A percentile compares a stretch with the other conserved stretches of the same genome.
These are phyloP conservation scores for Drechslera avenae DNA, from an alignment of 2,329 filamentous ascomycete genomes.

Conservation along the genomic window DNA sequence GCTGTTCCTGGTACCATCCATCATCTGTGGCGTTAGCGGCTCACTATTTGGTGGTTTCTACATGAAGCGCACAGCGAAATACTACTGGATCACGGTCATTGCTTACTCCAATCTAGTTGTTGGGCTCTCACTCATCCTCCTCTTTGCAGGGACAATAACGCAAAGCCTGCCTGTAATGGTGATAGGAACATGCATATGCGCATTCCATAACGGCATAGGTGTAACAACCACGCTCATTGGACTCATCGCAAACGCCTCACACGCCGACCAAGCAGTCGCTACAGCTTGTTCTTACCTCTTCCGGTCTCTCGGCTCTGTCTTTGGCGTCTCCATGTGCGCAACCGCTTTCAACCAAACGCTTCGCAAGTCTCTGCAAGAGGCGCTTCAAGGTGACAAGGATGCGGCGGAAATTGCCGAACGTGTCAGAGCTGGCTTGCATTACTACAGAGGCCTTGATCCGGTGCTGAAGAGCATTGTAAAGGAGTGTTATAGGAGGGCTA, in stretches of 20 bases:
- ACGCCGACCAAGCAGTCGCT: conserved; percentile 72
- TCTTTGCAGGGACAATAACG: conserved; percentile 61
- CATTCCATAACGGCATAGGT: conserved; percentile 63
- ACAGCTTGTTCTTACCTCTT: conserved; percentile 83
- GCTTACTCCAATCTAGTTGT: conserved; percentile 61
- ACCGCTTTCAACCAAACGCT: conserved; percentile 74
- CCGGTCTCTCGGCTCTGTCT: conserved; percentile 70
- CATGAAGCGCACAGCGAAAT: conserved; percentile 73
- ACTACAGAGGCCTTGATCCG: conserved; percentile 68
- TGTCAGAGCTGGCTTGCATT: conserved; percentile 73
- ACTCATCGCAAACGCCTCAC: conserved; percentile 70
- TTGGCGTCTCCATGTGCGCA: conserved; percentile 71
- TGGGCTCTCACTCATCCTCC: conserved; percentile 61
- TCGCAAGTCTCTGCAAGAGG: conserved; percentile 59
- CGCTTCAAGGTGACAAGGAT: conserved; percentile 62
- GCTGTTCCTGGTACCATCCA: conserved; percentile 68
- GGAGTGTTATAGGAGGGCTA: conserved; percentile 67
- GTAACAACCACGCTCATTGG: conserved; percentile 75
- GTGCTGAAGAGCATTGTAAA: conserved; percentile 64
- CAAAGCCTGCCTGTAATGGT: conserved; percentile 60
- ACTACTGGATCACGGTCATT: conserved; percentile 69
- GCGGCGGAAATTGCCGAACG: conserved; percentile 69
- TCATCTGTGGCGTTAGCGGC: conserved; percentile 65
- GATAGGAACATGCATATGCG: conserved; percentile 60
- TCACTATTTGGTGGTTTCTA: conserved; percentile 68